Evolutionary conservation across 352 stramenopile genomes (phyloP), one percentile per base, ranked within the genome.

Genomic region (Globisporangium lucens): DNA sequence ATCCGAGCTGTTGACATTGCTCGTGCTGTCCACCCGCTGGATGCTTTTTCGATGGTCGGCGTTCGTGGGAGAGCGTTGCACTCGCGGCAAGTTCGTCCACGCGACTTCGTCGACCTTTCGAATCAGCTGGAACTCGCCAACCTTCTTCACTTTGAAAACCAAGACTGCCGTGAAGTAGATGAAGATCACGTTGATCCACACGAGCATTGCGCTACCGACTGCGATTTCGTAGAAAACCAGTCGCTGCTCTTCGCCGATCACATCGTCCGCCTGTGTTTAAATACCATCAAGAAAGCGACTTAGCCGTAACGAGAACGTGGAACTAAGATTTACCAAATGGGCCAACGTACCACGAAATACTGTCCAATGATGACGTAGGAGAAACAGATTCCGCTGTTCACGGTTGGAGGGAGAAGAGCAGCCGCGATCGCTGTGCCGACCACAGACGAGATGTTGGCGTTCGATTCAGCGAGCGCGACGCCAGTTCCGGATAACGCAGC

Each of bases 71-170:
- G 85, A 89, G 43, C 81, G 75, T 58, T 90, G 81, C 17, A 93
- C 82, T 24, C 83, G 83, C 2, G 87, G 87, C 57, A 95, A 60
- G 61, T 95, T 93, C 51, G 80, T 83, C 87, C 87, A 95, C n/a
- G 83, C 72, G 33, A 67, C 80, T 72, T 95, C 84, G 49, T 94
- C 87, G 35, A 93, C 76, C 15, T 75, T 79, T 17, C 87, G 85
- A 58, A 95, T 91, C 20, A 95, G 72, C 66, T 94, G 85, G 64
- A 95, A 95, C 59, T 92, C 85, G 59, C 87, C 87, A 0, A 95
- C 85, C 47, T 92, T 82, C 69, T 96, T 96, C 62, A 94, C 87
- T 68, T 96, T 96, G 71, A 96, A 96, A 15, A 96, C 85, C n/a
- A 93, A 55, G 22, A 94, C 86, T 29, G 88, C 88, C 30, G 83